Conservation (phyloP, 305 asterid genomes). For the Stenogyne calaminthoides region DNA sequence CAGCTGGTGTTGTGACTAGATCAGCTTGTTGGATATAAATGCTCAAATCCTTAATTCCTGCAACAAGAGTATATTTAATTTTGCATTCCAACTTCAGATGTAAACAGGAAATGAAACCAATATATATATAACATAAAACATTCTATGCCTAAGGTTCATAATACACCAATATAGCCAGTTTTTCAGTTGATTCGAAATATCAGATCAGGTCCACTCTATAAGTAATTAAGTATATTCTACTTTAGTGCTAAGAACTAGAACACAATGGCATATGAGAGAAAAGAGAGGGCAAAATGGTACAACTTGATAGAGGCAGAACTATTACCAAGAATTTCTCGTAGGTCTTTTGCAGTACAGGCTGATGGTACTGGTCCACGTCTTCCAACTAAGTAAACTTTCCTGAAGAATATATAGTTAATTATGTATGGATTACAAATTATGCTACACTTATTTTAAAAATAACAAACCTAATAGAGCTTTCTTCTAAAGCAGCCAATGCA, state of each 20-base stretch:
- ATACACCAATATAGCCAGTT: background rate
- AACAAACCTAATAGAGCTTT: constrained; percentile 73
- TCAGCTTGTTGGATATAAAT: constrained; percentile 59
- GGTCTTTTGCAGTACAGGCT: constrained; percentile 93
- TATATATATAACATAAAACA: background rate
- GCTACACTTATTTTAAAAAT: constrained; percentile 1
- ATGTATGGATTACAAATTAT: constrained; percentile 25
- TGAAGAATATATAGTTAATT: constrained; percentile 42
- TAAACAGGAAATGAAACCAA: constrained; percentile 5
- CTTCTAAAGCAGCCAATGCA: constrained; percentile 75
- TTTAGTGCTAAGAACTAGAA: background rate
- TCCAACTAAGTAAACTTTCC: constrained; percentile 93
- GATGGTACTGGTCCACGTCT: constrained; percentile 98
- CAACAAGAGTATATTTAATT: constrained; percentile 23
- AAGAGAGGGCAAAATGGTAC: background rate
- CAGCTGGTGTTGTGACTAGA: constrained; percentile 63
- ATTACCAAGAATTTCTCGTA: constrained; percentile 84
- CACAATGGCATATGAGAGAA: background rate
- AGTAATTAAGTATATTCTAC: background rate
- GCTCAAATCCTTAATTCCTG: constrained; percentile 71
- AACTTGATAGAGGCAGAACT: constrained; percentile 11
- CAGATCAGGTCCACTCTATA: constrained; percentile 3
- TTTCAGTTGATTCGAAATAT: background rate
- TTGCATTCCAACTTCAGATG: constrained; percentile 11
- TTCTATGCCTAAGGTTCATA: background rate